Evolutionary conservation across 163 green algal genomes (phyloP).

Genomic region (Smithsoniella earleae): DNA sequence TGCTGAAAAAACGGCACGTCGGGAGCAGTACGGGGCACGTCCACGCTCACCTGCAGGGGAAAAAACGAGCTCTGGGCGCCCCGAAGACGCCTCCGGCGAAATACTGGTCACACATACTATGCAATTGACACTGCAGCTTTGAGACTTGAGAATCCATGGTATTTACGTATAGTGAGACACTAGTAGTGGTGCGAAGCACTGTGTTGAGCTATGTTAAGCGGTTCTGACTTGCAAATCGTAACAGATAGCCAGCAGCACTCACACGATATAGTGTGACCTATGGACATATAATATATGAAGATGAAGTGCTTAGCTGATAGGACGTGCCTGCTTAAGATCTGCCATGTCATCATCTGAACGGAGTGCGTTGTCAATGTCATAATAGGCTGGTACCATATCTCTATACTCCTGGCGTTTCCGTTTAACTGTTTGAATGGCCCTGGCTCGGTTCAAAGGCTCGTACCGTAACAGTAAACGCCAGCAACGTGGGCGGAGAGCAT

Average conservation of each 20-base stretch:
- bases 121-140: not conserved
- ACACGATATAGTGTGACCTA: not conserved
- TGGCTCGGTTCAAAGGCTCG: slow-evolving; percentile 59
- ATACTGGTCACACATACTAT: not conserved
- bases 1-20: slow-evolving; percentile 81
- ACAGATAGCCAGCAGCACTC: too few relatives aligned
- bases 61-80: not conserved
- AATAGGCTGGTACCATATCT: slow-evolving; percentile 71
- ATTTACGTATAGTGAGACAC: too few relatives aligned
- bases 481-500: slow-evolving; percentile 55
- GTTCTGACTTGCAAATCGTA: too few relatives aligned
- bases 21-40: slow-evolving; percentile 86
- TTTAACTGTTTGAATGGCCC: slow-evolving; percentile 51
- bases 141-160: not conserved
- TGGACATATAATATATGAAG: not conserved
- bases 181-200: too few relatives aligned
- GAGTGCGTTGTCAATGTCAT: slow-evolving; percentile 56
- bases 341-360: slow-evolving; percentile 63
- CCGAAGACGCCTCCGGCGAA: too few relatives aligned
- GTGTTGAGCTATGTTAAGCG: too few relatives aligned
- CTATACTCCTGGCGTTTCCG: slow-evolving; percentile 72
- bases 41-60: slow-evolving; percentile 67
- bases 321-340: slow-evolving; percentile 61
- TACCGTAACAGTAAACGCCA: slow-evolving; percentile 85
- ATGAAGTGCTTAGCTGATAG: not conserved